Conservation (phyloP, 75 land plant genomes). For the Azolla pinnata region DNA sequence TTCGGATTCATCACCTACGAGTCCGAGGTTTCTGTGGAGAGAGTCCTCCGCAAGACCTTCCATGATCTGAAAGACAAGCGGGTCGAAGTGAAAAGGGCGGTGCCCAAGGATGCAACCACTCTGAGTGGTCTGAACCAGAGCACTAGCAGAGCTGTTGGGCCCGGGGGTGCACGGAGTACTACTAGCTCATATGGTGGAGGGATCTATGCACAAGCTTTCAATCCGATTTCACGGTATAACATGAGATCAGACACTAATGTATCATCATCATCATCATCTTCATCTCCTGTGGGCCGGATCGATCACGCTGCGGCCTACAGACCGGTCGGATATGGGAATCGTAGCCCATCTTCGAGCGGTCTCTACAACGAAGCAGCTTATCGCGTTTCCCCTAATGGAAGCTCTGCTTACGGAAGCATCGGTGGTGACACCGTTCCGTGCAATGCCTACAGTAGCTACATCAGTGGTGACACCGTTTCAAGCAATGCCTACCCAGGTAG, state of each 20-base stretch:
- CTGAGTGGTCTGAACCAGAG: conserved; percentile 12
- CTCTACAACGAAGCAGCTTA: neutral
- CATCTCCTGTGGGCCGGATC: too few relatives aligned
- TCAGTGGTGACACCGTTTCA: neutral
- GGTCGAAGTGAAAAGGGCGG: conserved; percentile 97
- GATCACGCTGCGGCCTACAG: too few relatives aligned
- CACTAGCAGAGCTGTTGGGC: conserved; percentile 42
- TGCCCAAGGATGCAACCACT: conserved; percentile 81
- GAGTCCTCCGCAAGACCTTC: conserved; percentile 71
- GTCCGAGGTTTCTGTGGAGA: conserved; percentile 92
- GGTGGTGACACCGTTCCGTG: too few relatives aligned
- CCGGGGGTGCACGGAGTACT: conserved; percentile 25
- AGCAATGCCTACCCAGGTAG: neutral
- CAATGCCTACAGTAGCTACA: too few relatives aligned
- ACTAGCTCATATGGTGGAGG: too few relatives aligned
- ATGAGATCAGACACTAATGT: conserved; percentile 16
- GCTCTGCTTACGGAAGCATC: neutral
- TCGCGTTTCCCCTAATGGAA: neutral
- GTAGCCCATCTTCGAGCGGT: conserved; percentile 10
- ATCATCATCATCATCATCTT: too few relatives aligned
- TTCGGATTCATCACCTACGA: conserved; percentile 97
- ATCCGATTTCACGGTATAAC: conserved; percentile 4
- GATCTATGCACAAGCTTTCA: conserved; percentile 13
- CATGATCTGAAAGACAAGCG: conserved; percentile 95
- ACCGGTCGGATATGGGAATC: conserved; percentile 14